Evolutionary conservation across 116 monocot species (phyloP), one percentile per base, ranked within the genome.

Genomic region (Cymodocea nodosa): DNA sequence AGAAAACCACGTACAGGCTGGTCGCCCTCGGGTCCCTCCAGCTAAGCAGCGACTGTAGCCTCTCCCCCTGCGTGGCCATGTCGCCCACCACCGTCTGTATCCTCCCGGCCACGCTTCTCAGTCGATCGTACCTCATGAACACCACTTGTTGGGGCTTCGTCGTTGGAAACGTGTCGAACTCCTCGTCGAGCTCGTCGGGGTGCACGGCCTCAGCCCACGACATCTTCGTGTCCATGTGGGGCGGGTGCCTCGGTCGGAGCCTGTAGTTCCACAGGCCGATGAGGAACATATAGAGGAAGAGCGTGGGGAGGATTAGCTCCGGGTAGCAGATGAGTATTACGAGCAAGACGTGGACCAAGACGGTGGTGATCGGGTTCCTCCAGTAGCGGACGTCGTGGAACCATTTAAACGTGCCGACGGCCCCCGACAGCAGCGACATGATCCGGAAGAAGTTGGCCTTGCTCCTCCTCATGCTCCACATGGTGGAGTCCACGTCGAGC

Each of bases 391-490:
- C 88, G 5, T 77, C 84, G 9, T 70, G 49, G 35, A 88, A 75
- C 88, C 88, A 88, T 44, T 59, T 66, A 11, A 37, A 69, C 19
- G 61, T 59, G 8, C 60, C 62, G n/a, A 81, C 25, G 18, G 72
- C 19, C 0, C 84, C 84, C 0, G 88, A 77, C 34, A 81, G 72
- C 20, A 88, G 63, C 0, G 84, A 68, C 74, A 88, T 75, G 37
- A 88, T 70, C n/a, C 88, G 70, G 67, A 79, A 88, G 68, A 88
- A 88, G 72, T 84, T 79, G 18, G 84, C 88, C 74, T 88, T 88
- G 79, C 88, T 88, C 62, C 81, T 20, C 35, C 88, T 37, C 88
- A 84, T 88, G 78, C 84, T 84, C 88, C 88, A 88, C 74, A 88
- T 76, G 67, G 81, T 81, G 0, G 84, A 88, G 24, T 88, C 84